Conservation (phyloP, 257 asterid genomes). For the Penstemon eatonii region DNA sequence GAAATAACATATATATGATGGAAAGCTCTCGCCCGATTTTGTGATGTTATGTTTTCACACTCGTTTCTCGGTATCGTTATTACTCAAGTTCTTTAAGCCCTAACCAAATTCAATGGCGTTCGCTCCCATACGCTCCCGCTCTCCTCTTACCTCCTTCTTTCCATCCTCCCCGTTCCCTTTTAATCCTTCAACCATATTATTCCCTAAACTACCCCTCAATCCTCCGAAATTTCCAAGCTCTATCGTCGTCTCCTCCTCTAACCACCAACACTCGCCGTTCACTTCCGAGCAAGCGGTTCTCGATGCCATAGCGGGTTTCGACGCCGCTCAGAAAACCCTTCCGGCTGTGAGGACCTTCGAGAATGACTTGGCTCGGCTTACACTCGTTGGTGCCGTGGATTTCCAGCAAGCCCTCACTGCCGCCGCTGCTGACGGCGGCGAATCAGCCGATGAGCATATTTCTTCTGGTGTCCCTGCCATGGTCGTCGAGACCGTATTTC, state of each 20-base stretch:
- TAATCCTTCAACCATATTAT: constrained; percentile 18
- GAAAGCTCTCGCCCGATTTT: no score
- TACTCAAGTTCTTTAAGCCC: no score
- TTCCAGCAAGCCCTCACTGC: constrained; percentile 84
- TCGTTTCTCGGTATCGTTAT: no score
- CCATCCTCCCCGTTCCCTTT: constrained; percentile 24
- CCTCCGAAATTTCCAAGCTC: constrained; percentile 20
- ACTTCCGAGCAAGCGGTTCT: constrained; percentile 54
- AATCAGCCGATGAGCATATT: constrained; percentile 70
- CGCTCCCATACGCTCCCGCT: constrained; percentile 25
- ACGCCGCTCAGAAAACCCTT: constrained; percentile 37
- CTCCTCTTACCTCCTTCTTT: constrained; percentile 26
- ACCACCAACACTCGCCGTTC: constrained; percentile 36
- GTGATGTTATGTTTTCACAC: no score
- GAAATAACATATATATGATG: no score
- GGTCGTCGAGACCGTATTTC: constrained; percentile 85
- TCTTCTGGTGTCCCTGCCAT: constrained; percentile 52
- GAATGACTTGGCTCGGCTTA: constrained; percentile 68
- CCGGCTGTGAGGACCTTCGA: constrained; percentile 80
- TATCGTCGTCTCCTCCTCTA: constrained; percentile 34
- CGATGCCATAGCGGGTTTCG: constrained; percentile 49
- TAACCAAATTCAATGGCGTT: constrained; percentile 46
- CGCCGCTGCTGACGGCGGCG: constrained; percentile 93
- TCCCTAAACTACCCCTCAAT: constrained; percentile 33
- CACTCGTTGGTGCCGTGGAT: constrained; percentile 73